phyloP scores from a whole-genome alignment of 1,139 yeast genomes.

The Geotrichum carabidarum region DNA sequence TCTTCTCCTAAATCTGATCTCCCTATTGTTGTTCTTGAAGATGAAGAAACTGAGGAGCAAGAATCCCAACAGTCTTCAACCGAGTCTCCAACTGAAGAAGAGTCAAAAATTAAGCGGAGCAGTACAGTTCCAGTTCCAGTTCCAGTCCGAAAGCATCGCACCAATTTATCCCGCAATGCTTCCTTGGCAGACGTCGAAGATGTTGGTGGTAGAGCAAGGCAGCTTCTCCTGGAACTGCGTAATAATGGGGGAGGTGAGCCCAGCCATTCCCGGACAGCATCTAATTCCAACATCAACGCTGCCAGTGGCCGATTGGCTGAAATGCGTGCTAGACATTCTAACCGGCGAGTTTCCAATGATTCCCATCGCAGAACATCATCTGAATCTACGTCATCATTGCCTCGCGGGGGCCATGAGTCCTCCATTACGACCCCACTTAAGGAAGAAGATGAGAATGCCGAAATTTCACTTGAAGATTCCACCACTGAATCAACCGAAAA shows the following conservation, averaged over 20 bases:
- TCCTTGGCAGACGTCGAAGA: conserved; percentile 45
- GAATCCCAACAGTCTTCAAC: neutral
- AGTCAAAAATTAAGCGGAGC: neutral
- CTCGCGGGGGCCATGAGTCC: neutral
- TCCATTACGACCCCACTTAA: neutral
- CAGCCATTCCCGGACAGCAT: neutral
- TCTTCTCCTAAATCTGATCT: neutral
- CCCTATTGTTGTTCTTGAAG: neutral
- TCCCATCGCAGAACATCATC: conserved; percentile 2
- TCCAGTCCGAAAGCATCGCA: neutral
- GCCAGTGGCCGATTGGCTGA: conserved; percentile 17
- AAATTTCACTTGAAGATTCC: neutral
- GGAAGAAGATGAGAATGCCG: conserved; percentile 3
- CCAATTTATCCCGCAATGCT: neutral
- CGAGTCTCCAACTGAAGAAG: neutral
- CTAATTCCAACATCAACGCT: conserved; percentile 2
- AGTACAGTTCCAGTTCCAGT: neutral
- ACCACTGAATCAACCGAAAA: neutral
- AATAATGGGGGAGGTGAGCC: conserved; percentile 31
- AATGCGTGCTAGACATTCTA: conserved; percentile 20
- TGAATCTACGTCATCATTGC: neutral
- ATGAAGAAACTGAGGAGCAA: neutral
- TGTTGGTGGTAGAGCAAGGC: conserved; percentile 57
- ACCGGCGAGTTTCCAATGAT: conserved; percentile 9
- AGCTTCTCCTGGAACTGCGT: conserved; percentile 54